Evolutionary conservation across 306 rosid genomes (phyloP).

Genomic region (Mucuna pruriens): DNA sequence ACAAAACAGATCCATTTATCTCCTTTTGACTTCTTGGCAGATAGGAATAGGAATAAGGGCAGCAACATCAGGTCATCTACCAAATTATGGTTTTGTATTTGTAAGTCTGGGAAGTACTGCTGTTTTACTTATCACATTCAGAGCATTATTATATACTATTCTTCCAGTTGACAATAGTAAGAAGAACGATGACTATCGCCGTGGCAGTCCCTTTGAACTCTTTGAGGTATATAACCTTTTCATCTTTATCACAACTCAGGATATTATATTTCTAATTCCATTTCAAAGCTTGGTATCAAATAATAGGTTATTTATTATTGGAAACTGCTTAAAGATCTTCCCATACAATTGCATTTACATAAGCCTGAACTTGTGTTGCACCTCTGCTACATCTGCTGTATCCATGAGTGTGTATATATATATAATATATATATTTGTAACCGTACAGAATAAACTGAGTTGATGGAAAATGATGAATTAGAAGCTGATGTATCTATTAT

Average conservation of each 20-base stretch:
- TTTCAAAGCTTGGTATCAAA: constrained; percentile 26
- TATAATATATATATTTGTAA: constrained; percentile 16
- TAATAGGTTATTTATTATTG: neutral
- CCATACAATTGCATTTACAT: neutral
- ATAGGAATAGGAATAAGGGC: constrained; percentile 79
- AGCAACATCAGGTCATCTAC: constrained; percentile 59
- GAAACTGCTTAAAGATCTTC: constrained; percentile 2
- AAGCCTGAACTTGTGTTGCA: neutral
- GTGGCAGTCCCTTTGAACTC: constrained; percentile 87
- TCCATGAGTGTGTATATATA: too few species aligned
- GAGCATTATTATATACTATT: constrained; percentile 66
- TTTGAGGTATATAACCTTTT: constrained; percentile 71
- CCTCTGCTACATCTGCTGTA: neutral
- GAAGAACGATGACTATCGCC: constrained; percentile 82
- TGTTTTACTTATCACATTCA: constrained; percentile 75
- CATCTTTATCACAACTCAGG: neutral
- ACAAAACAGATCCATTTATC: neutral
- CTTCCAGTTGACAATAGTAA: constrained; percentile 60
- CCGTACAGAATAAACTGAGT: neutral
- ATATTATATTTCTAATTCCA: neutral
- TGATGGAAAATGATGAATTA: neutral
- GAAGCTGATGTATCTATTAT: neutral
- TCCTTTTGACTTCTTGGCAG: constrained; percentile 48
- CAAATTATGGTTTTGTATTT: constrained; percentile 62
- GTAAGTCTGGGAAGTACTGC: constrained; percentile 92